Evolutionary conservation across 2,329 filamentous ascomycete genomes (phyloP).

Genomic region (Pseudogymnoascus sp.): DNA sequence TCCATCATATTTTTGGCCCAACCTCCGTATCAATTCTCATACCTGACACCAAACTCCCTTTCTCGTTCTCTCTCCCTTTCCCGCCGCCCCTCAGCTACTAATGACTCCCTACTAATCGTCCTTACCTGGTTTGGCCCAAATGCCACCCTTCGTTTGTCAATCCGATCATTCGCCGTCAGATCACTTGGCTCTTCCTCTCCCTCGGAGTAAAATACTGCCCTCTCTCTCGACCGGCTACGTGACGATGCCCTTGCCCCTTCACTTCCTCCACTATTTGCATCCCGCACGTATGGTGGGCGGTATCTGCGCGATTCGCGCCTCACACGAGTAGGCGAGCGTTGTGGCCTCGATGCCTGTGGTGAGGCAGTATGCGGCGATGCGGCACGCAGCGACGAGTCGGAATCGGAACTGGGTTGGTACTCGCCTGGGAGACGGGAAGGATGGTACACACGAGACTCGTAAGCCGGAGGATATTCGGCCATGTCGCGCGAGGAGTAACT

Average conservation of each 20-base stretch:
- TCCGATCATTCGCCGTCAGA: constrained; percentile 4
- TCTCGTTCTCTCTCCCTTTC: background rate
- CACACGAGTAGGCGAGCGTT: background rate
- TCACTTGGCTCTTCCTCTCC: background rate
- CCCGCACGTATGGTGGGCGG: background rate
- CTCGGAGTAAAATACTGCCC: background rate
- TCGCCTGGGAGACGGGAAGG: background rate
- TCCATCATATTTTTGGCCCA: background rate
- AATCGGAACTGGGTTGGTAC: background rate
- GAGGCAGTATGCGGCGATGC: background rate
- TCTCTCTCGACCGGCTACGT: background rate
- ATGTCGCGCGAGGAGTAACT: background rate
- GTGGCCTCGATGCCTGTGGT: background rate
- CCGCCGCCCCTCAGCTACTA: background rate
- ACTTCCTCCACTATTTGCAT: background rate
- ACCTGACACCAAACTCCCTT: background rate
- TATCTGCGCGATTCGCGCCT: background rate
- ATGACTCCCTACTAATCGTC: background rate
- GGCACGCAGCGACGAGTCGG: background rate
- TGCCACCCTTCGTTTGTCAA: background rate
- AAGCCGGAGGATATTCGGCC: background rate
- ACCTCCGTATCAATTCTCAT: background rate
- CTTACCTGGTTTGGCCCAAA: background rate
- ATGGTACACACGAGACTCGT: background rate
- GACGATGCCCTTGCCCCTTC: background rate